These are phyloP conservation scores for Asclepias syriaca DNA, from an alignment of 257 asterid genomes.

Conservation along the genomic window DNA sequence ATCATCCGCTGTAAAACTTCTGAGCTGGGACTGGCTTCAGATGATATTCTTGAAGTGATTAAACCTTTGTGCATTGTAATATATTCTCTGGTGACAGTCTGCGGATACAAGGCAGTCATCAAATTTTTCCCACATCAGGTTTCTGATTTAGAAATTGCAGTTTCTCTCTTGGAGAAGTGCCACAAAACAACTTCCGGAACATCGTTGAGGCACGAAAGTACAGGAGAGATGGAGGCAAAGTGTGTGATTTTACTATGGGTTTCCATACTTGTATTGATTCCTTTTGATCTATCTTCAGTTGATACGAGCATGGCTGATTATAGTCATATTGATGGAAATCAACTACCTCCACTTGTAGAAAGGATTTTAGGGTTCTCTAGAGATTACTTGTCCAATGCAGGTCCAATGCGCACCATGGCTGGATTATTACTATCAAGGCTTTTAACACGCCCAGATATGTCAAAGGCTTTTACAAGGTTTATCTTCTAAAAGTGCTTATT, in stretches of 20 bases:
- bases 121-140: conserved; percentile 97
- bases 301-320: conserved; percentile 66
- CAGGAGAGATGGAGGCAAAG: conserved; percentile 97
- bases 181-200: conserved; percentile 51
- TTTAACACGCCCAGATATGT: conserved; percentile 92
- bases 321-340: conserved; percentile 34
- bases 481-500: background rate
- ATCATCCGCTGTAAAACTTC: conserved; percentile 70
- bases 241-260: conserved; percentile 88
- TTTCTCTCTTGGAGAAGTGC: conserved; percentile 77
- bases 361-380: conserved; percentile 65
- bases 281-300: conserved; percentile 86
- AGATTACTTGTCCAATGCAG: conserved; percentile 81
- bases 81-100: conserved; percentile 84
- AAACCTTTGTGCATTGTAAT: conserved; percentile 77
- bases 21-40: conserved; percentile 54
- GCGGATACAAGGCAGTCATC: conserved; percentile 90
- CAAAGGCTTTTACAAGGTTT: conserved; percentile 70
- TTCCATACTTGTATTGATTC: conserved; percentile 86
- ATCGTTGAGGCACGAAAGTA: conserved; percentile 88
- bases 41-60: conserved; percentile 60
- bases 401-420: conserved; percentile 90
- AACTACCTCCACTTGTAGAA: conserved; percentile 73
- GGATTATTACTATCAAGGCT: conserved; percentile 87
- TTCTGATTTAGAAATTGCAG: conserved; percentile 94